Percentiles rank a stretch among this genome's conserved stretches.
Evolutionary conservation across 2,329 filamentous ascomycete species (phyloP).

Genomic region (Ascochyta fabae): DNA sequence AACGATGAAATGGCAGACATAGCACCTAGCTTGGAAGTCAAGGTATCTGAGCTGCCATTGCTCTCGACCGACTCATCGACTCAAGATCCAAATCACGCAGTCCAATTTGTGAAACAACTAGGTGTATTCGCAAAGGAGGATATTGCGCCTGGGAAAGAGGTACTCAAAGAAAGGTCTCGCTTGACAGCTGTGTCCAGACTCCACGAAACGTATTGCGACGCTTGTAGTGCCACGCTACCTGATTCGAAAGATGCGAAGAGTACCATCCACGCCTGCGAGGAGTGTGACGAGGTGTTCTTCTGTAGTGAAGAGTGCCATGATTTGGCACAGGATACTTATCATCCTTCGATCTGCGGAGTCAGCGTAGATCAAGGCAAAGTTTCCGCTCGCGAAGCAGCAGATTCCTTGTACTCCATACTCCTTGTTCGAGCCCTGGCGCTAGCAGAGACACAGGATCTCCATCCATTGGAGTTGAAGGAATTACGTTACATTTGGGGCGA

Average conservation of each 20-base stretch:
- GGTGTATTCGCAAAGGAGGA: conserved; percentile 89
- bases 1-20: conserved; percentile 73
- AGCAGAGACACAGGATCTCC: conserved; percentile 63
- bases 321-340: conserved; percentile 62
- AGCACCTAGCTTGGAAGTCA: conserved; percentile 82
- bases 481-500: conserved; percentile 72
- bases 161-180: conserved; percentile 83
- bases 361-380: conserved; percentile 63
- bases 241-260: conserved; percentile 17
- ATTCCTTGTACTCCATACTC: conserved; percentile 66
- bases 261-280: conserved; percentile 56
- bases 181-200: conserved; percentile 88
- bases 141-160: conserved; percentile 74
- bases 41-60: conserved; percentile 75
- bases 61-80: conserved; percentile 49
- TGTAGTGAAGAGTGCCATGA: conserved; percentile 64
- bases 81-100: conserved; percentile 56
- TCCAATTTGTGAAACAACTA: conserved; percentile 73
- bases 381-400: conserved; percentile 63
- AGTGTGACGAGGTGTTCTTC: conserved; percentile 66
- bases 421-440: conserved; percentile 66
- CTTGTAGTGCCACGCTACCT: conserved; percentile 78
- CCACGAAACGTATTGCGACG: conserved; percentile 87
- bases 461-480: conserved; percentile 66
- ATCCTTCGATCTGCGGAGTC: conserved; percentile 63